Percentiles rank a stretch among this genome's conserved stretches.
Conservation (phyloP, 441 rosid genomes). For the Aquilaria agallochum region DNA sequence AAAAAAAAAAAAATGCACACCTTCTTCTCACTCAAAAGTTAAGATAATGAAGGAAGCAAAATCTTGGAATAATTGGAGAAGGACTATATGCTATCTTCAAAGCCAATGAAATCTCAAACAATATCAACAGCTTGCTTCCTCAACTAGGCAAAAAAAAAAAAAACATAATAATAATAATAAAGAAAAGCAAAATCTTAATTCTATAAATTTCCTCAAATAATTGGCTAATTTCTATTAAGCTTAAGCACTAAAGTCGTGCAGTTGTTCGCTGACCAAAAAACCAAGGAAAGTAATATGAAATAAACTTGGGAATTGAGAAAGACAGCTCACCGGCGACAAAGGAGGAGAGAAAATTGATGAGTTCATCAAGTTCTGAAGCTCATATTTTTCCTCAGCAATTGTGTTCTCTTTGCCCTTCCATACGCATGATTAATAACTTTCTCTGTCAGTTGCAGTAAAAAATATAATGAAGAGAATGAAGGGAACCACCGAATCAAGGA, state of each 20-base stretch:
- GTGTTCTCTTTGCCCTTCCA: no score
- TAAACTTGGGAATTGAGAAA: slow-evolving; percentile 4
- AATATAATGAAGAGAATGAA: no score
- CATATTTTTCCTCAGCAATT: no score
- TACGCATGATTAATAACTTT: no score
- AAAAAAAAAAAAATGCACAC: slow-evolving; percentile 21
- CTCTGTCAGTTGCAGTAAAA: no score
- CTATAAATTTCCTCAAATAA: no score
- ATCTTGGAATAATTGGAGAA: slow-evolving; percentile 47
- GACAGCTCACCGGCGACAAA: slow-evolving; percentile 52
- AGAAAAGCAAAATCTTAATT: neutral
- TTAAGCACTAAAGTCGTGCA: no score
- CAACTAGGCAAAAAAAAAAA: slow-evolving; percentile 32
- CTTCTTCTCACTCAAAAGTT: slow-evolving; percentile 65
- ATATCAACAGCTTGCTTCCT: slow-evolving; percentile 85
- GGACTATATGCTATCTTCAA: slow-evolving; percentile 73
- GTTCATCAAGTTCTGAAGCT: slow-evolving; percentile 83
- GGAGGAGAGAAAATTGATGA: slow-evolving; percentile 63
- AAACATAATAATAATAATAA: neutral
- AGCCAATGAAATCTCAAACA: slow-evolving; percentile 79
- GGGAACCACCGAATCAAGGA: no score
- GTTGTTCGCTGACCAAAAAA: neutral
- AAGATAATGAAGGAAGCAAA: slow-evolving; percentile 53
- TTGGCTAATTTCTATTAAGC: no score
- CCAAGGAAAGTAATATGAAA: neutral